Percentiles rank a stretch among this genome's conserved stretches.
These are phyloP conservation scores for Stygiomarasmius scandens DNA, from an alignment of 1,284 basidiomycete genomes.

Conservation along the genomic window DNA sequence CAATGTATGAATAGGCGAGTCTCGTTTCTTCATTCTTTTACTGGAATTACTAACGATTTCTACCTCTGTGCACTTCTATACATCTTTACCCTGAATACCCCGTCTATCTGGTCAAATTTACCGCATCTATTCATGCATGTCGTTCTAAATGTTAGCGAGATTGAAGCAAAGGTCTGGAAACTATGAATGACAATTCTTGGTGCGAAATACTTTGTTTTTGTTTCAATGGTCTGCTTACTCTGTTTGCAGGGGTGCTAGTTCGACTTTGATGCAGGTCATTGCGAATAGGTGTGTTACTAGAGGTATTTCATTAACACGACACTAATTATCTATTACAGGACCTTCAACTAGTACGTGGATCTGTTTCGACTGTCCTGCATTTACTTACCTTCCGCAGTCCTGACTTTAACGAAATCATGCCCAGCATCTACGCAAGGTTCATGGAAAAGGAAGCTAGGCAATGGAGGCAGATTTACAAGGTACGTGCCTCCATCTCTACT, in stretches of 20 bases:
- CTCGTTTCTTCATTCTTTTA: too few species aligned
- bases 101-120: too few species aligned
- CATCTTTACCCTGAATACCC: too few species aligned
- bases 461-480: slow-evolving; percentile 98
- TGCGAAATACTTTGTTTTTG: too few species aligned
- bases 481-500: slow-evolving; percentile 28
- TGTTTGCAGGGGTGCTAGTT: too few species aligned
- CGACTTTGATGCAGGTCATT: slow-evolving; percentile 99
- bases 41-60: too few species aligned
- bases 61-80: too few species aligned
- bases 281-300: too few species aligned
- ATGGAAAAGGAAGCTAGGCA: slow-evolving; percentile 99
- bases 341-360: slow-evolving; percentile 94
- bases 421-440: slow-evolving; percentile 91
- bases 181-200: slow-evolving; percentile 98
- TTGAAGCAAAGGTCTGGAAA: slow-evolving; percentile 96
- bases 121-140: slow-evolving; percentile 90
- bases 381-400: too few species aligned
- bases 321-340: slow-evolving; percentile 47
- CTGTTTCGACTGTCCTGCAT: too few species aligned
- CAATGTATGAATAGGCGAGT: too few species aligned
- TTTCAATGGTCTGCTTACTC: too few species aligned
- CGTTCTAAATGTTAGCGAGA: slow-evolving; percentile 94
- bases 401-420: slow-evolving; percentile 99
- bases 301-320: slow-evolving; percentile 53